Evolutionary conservation across 768 basidiomycete genomes (phyloP).

Genomic region (Xerocomellus dryophilus): DNA sequence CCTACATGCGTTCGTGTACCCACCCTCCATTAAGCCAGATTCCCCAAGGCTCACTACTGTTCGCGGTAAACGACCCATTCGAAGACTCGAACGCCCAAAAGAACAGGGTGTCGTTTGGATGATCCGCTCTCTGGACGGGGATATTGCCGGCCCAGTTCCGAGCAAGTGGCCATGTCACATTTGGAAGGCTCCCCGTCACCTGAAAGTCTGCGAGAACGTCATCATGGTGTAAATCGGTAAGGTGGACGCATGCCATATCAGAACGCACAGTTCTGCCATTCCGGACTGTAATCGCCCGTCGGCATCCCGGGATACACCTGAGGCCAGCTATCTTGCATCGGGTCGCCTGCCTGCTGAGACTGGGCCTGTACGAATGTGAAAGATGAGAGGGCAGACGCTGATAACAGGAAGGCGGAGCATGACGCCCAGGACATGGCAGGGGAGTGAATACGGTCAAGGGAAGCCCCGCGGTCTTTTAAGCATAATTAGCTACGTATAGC

Average conservation of each 20-base stretch:
- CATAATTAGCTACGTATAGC: no score
- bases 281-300: slow-evolving; percentile 46
- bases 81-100: slow-evolving; percentile 61
- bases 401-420: background rate
- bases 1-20: slow-evolving; percentile 11
- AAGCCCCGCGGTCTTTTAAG: background rate
- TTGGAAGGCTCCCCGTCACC: slow-evolving; percentile 55
- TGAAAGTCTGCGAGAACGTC: slow-evolving; percentile 46
- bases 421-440: background rate
- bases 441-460: no score
- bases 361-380: background rate
- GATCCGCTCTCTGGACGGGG: slow-evolving; percentile 55
- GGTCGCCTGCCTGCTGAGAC: background rate
- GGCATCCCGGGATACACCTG: slow-evolving; percentile 43
- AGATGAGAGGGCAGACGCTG: background rate
- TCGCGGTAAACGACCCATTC: slow-evolving; percentile 50
- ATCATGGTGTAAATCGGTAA: background rate
- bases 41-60: slow-evolving; percentile 53
- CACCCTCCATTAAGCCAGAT: slow-evolving; percentile 75
- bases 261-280: slow-evolving; percentile 58
- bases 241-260: background rate
- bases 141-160: slow-evolving; percentile 63
- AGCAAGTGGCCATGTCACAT: slow-evolving; percentile 48
- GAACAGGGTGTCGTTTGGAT: slow-evolving; percentile 65
- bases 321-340: slow-evolving; percentile 32